Evolutionary conservation across 2,329 filamentous ascomycete species (phyloP).

Genomic region (Microcyclospora tardicrescens): DNA sequence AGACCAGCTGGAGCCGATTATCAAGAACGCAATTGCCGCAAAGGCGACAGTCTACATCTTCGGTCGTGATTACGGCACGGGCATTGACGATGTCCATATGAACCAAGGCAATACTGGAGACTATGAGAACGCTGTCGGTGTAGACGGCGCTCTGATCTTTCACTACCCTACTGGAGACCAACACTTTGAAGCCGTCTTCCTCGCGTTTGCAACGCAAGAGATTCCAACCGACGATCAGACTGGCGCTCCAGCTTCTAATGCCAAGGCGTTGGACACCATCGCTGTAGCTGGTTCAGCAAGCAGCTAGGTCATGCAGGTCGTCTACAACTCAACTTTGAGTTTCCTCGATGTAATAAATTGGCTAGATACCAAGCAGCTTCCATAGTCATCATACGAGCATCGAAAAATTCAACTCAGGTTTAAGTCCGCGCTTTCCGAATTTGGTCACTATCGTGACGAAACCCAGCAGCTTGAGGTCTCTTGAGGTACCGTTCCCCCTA

Average conservation of each 20-base stretch:
- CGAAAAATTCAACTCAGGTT: too few relatives aligned
- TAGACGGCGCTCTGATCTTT: slow-evolving; percentile 27
- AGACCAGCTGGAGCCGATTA: slow-evolving; percentile 23
- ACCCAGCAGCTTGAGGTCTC: too few relatives aligned
- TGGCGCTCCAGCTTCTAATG: slow-evolving; percentile 3
- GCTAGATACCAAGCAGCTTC: too few relatives aligned
- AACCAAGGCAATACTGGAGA: slow-evolving; percentile 25
- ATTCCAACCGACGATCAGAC: slow-evolving; percentile 24
- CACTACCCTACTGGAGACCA: slow-evolving; percentile 17
- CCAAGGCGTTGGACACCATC: too few relatives aligned
- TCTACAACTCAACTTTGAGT: too few relatives aligned
- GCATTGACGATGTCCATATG: slow-evolving; percentile 31
- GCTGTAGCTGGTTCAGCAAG: too few relatives aligned
- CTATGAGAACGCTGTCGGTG: slow-evolving; percentile 25
- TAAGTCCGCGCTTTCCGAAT: too few relatives aligned
- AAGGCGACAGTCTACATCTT: slow-evolving; percentile 28
- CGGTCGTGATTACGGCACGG: slow-evolving; percentile 24
- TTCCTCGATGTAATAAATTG: too few relatives aligned
- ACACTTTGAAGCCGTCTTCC: slow-evolving; percentile 28
- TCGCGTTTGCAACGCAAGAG: slow-evolving; percentile 28
- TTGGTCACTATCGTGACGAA: too few relatives aligned
- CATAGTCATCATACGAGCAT: too few relatives aligned
- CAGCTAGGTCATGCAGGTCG: too few relatives aligned
- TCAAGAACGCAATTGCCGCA: slow-evolving; percentile 22
- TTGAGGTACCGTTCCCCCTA: too few relatives aligned